Evolutionary conservation across 345 rosid species (phyloP), one percentile per base, ranked within the genome.

Genomic region (Limnanthes douglasii): DNA sequence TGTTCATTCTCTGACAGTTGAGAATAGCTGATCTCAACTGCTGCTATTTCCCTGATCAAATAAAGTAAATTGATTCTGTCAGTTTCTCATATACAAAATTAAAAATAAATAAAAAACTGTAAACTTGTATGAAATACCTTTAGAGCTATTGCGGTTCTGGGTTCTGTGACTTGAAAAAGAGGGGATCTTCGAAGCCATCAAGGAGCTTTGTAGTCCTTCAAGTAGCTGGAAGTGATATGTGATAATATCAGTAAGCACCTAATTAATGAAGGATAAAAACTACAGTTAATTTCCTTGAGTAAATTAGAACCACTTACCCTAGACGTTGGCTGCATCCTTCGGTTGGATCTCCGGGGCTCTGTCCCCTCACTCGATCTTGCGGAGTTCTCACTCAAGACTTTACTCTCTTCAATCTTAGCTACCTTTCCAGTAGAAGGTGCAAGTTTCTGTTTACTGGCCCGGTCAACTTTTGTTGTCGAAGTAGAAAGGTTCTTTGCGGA

Each of bases 321-420:
- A 31, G 96, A 92, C 10, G 99, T 92, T 41, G 99, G 99, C 66
- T 81, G 95, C 53, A 92, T 92, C 62, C 76, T 73, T 34, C 96
- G 93, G 31, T 49, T 56, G 35, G 96, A 92, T 60, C 99, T 69
- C n/a, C 99, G 90, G 19, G 90, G 96, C 63, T 80, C 99, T 36
- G 34, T 41, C 24, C 31, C 51, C 10, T 72, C 83, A 23, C 54
- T 27, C 30, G 65, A 18, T 39, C 69, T 70, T 22, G 58, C 36
- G 36, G 75, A 47, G 46, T 47, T 43, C 24, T 49, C 61, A 45
- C 36, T 56, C 15, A 60, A 34, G 21, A 49, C 50, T 56, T 65
- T 66, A 10, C 58, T 68, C 56, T 70, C 94, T 23, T 71, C 75
- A 8, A 60, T 57, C 51, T 56, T 77, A 12, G 62, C 52, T 45